A percentile compares a stretch with the other conserved stretches of the same genome.
Evolutionary conservation across 495 filamentous ascomycete genomes (phyloP).

Genomic region (Penicillium coprophilum): DNA sequence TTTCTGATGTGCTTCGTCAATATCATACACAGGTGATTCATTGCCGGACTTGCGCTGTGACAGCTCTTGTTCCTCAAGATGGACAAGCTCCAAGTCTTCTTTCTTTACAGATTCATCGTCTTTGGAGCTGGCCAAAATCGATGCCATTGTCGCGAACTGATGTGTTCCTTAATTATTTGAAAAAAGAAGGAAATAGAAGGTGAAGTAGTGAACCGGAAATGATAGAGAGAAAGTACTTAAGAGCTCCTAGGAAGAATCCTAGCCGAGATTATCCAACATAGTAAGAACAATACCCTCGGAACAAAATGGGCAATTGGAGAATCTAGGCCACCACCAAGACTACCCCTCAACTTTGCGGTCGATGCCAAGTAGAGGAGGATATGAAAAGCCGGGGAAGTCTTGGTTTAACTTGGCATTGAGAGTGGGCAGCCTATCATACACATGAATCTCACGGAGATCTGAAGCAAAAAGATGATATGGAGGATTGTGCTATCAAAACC

Average conservation of each 20-base stretch:
- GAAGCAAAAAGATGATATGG: not conserved
- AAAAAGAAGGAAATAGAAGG: not conserved
- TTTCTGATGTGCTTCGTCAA: slow-evolving; percentile 2
- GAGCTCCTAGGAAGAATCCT: not conserved
- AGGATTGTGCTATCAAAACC: not conserved
- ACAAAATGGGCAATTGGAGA: not conserved
- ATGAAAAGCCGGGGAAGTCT: not conserved
- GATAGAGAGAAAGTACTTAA: not conserved
- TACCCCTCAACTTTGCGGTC: not conserved
- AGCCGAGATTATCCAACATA: not conserved
- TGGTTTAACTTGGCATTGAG: not conserved
- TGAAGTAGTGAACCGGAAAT: no score
- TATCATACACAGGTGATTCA: slow-evolving; percentile 1
- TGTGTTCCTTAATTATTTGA: not conserved
- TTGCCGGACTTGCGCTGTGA: not conserved
- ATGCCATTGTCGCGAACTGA: not conserved
- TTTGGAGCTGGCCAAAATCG: not conserved
- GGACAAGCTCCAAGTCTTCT: not conserved
- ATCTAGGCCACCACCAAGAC: not conserved
- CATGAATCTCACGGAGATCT: not conserved
- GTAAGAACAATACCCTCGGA: not conserved
- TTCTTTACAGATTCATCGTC: not conserved
- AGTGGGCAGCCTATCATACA: not conserved
- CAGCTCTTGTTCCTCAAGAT: not conserved
- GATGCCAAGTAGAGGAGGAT: not conserved